These are phyloP conservation scores for Brassica juncea DNA, from an alignment of 345 rosid species.

Conservation along the genomic window DNA sequence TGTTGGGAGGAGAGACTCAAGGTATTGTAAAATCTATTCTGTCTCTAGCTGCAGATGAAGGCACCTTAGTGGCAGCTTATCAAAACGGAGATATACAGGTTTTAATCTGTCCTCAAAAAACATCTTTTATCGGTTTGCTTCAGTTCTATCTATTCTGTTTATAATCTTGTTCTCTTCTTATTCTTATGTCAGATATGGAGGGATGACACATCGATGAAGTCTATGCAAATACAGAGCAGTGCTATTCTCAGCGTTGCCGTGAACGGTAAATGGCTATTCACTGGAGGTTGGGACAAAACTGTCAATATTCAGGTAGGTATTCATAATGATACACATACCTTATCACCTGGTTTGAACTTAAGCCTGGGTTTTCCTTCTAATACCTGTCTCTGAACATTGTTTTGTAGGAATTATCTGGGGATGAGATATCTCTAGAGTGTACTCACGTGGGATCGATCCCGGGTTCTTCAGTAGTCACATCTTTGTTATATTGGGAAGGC, in stretches of 20 bases:
- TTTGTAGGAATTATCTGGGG: conserved; percentile 71
- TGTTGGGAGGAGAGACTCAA: conserved; percentile 60
- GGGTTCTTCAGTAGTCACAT: conserved; percentile 64
- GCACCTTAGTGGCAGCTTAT: conserved; percentile 62
- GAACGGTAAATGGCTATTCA: conserved; percentile 66
- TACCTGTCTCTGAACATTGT: not conserved
- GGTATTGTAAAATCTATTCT: conserved; percentile 60
- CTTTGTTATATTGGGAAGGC: conserved; percentile 71
- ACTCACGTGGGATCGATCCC: conserved; percentile 65
- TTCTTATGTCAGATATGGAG: conserved; percentile 65
- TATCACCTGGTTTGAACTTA: not conserved
- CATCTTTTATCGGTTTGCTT: conserved; percentile 5
- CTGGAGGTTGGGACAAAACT: conserved; percentile 90
- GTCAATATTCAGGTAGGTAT: conserved; percentile 79
- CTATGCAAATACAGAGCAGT: conserved; percentile 55
- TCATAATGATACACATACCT: not conserved
- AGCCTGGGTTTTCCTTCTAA: not conserved
- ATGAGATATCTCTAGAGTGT: conserved; percentile 59
- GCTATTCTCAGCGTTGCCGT: conserved; percentile 59
- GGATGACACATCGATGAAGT: conserved; percentile 59
- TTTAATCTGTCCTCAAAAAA: not conserved
- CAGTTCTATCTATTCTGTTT: conserved; percentile 16
- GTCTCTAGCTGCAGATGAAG: conserved; percentile 52
- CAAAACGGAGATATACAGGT: conserved; percentile 87
- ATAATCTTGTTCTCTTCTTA: conserved; percentile 3